Base-by-base conservation (phyloP, 305 asterid species). In the Fraxinus sp. region DNA sequence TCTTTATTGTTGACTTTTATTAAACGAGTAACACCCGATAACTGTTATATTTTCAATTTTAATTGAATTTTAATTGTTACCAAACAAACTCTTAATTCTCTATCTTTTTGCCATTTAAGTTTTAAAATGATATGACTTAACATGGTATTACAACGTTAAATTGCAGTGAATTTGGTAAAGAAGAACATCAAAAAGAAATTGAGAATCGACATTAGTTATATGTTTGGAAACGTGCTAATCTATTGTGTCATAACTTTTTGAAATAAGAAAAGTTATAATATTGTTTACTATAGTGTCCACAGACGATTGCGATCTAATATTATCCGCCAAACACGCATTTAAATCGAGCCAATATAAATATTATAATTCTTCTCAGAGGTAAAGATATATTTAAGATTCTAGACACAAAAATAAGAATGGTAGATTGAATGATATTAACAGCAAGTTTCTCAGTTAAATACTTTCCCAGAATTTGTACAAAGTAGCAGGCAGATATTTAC, bases 401-500 rank as follows among this genome's bases (percentile, higher is more conserved):
- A 8, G 77, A 14, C 14, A 79, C 22, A 33, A 33, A 26, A 68
- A 59, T 82, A 81, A 86, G 82, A 86, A 86, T 80, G 86, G 83
- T 80, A 2, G 64, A 84, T 41, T 74, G 52, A 82, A 76, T 82
- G 36, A 64, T 85, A 85, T 86, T 78, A 79, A 88, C 91, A 76
- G 59, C 76, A 78, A 62, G 76, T 24, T 57, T 52, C 18, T 46
- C 8, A 73, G 64, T 33, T 39, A 41, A 79, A 73, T 85, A 79
- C 78, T 86, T 32, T 71, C 76, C 76, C 78, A 82, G 57, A 24
- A 76, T 74, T 76, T 89, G 24, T 81, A 87, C 83, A 80, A 62
- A 26, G 46, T 57, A 64, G 68, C 28, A 39, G 85, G 52, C 70
- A 72, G 33, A 91, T 90, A 90, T 90, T 77, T 86, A 90, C 93